A percentile compares a stretch with the other conserved stretches of the same genome.
Conservation (phyloP, 2,329 filamentous ascomycete species). For the Pestalotiopsis sp. region DNA sequence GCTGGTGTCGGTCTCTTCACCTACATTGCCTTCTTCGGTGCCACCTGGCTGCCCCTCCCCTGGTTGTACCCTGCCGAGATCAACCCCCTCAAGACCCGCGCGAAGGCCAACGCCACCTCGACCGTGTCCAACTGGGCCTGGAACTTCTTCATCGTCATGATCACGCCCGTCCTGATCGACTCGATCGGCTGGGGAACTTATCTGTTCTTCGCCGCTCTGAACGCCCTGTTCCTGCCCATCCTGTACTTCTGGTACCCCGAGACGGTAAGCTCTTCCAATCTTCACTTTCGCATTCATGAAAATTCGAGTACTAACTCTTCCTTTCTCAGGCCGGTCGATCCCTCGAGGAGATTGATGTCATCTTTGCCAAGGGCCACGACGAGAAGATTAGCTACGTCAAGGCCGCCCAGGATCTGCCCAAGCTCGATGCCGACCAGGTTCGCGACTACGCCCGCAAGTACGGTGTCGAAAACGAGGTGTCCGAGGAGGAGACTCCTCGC, state of each 20-base stretch:
- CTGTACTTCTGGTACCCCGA: constrained; percentile 55
- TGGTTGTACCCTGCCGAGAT: constrained; percentile 60
- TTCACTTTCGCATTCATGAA: background rate
- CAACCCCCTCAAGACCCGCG: constrained; percentile 48
- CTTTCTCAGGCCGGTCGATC: constrained; percentile 36
- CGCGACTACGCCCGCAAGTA: constrained; percentile 45
- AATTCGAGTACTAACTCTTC: background rate
- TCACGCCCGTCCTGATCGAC: constrained; percentile 64
- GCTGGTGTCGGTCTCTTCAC: constrained; percentile 68
- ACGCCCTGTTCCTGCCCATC: constrained; percentile 35
- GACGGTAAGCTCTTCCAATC: constrained; percentile 27
- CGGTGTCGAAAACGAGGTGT: constrained; percentile 24
- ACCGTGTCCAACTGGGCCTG: constrained; percentile 60
- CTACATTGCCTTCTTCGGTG: constrained; percentile 69
- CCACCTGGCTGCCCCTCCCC: constrained; percentile 63
- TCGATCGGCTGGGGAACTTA: constrained; percentile 59
- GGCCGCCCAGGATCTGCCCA: constrained; percentile 57
- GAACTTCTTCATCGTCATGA: constrained; percentile 53
- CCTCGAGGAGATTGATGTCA: constrained; percentile 58
- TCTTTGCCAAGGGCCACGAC: constrained; percentile 57
- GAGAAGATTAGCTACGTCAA: constrained; percentile 62
- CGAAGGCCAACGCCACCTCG: constrained; percentile 51
- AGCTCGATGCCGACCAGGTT: constrained; percentile 50
- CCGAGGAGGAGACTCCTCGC: background rate
- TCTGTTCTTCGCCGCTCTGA: constrained; percentile 39